Percentiles rank a stretch among this genome's conserved stretches.
phyloP scores from a whole-genome alignment of 345 rosid species.

The Orychophragmus violaceus region DNA sequence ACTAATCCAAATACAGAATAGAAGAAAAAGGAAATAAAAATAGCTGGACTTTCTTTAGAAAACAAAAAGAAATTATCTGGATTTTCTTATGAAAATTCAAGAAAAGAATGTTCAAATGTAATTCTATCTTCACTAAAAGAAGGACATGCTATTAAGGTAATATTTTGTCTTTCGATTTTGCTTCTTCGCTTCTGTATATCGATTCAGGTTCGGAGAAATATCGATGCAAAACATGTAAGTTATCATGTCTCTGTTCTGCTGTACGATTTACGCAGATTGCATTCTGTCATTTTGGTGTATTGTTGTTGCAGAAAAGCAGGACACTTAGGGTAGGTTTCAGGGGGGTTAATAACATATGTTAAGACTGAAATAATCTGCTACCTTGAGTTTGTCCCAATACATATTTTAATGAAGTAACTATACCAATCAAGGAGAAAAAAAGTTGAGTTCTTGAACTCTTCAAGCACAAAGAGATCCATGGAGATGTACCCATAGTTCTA shows the following conservation, averaged over 20 bases:
- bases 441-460: not conserved
- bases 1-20: not conserved
- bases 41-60: not conserved
- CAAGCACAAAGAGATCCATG: not conserved
- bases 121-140: too few species aligned
- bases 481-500: too few species aligned
- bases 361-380: not conserved
- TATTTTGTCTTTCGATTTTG: not conserved
- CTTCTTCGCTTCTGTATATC: not conserved
- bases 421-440: not conserved
- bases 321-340: not conserved
- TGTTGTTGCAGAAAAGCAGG: not conserved
- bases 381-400: not conserved
- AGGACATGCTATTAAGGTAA: too few species aligned
- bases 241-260: not conserved
- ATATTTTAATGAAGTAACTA: not conserved
- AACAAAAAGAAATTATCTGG: not conserved
- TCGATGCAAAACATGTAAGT: conserved; percentile 72
- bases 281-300: not conserved
- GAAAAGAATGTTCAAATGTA: too few species aligned
- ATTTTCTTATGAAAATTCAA: too few species aligned
- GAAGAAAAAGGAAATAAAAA: not conserved
- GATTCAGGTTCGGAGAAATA: not conserved
- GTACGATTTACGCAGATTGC: not conserved
- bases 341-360: not conserved